Evolutionary conservation across 2,329 filamentous ascomycete species (phyloP), one percentile per base, ranked within the genome.

Genomic region (Nemania diffusa): DNA sequence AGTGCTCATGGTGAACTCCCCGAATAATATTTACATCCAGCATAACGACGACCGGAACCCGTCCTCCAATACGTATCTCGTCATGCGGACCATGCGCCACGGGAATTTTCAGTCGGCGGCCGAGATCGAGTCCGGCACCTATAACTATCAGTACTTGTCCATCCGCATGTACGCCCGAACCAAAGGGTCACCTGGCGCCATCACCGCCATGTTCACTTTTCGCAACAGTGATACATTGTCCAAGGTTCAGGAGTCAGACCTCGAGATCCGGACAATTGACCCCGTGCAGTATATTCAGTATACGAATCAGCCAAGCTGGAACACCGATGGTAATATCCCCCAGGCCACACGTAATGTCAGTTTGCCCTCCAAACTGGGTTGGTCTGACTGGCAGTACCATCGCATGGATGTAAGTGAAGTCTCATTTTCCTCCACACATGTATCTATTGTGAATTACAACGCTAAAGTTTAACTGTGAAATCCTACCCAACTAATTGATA

Each of bases 191-290:
- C 73, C 80, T 0, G 85, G 85, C 11, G 85, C 84, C 42, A 79
- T 84, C 66, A 83, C 84, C 5, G 84, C 84, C 67, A 78, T 87
- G 72, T 87, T 87, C 76, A 86, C 84, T 8, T 87, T 85, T 75
- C 78, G 80, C 20, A 63, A 70, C 3, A 68, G 65, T 17, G 48
- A 56, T 17, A 32, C 68, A 27, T 44, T 73, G 8, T 62, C 75
- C n/a, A 72, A 75, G 27, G 76, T 78, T 13, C 76, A 79, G 61
- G 79, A 81, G 68, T 73, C 78, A 6, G 79, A 81, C 61, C 76
- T 83, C 26, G 81, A 83, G 73, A 77, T 83, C 68, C 76, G 79
- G 22, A 83, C 81, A 3, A 71, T 67, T 11, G 80, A 81, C 62
- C 78, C 79, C 13, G 65, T 66, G 5, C 73, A 70, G 34, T 75